Conservation (phyloP, 345 rosid species). For the Eucalyptus albens region DNA sequence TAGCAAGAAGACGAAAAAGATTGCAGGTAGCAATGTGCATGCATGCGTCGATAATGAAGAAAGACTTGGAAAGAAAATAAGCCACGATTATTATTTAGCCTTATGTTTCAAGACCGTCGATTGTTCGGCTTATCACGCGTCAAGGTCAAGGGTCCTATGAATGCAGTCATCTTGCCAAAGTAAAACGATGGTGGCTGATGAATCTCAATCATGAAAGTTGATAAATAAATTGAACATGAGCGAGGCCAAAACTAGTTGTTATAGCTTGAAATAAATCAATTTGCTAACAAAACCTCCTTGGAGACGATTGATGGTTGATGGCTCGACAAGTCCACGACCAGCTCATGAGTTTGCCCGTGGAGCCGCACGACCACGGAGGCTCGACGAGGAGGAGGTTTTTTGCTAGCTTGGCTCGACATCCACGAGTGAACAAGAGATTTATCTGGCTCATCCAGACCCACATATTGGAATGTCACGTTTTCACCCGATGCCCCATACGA, state of each 20-base stretch:
- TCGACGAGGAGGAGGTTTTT: constrained; percentile 15
- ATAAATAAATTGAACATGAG: too few species aligned
- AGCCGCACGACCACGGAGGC: constrained; percentile 51
- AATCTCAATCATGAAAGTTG: not conserved
- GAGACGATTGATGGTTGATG: not conserved
- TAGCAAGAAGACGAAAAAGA: not conserved
- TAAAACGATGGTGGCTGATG: not conserved
- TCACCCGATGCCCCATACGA: constrained; percentile 18
- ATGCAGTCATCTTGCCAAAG: not conserved
- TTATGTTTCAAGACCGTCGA: not conserved
- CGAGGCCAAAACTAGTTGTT: too few species aligned
- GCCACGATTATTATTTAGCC: not conserved
- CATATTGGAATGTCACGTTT: constrained; percentile 47
- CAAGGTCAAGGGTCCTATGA: not conserved
- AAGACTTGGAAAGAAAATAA: not conserved
- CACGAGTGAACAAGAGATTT: constrained; percentile 39
- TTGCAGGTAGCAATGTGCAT: not conserved
- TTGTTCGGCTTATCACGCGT: not conserved
- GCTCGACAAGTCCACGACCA: constrained; percentile 29
- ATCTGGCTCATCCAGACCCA: constrained; percentile 64
- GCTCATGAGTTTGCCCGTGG: constrained; percentile 34
- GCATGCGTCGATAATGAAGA: not conserved
- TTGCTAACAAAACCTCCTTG: not conserved
- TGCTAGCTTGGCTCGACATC: constrained; percentile 9
- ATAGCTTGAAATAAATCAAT: too few species aligned